phyloP scores from a whole-genome alignment of 2,329 filamentous ascomycete species.

The Penicillium sclerotiorum region DNA sequence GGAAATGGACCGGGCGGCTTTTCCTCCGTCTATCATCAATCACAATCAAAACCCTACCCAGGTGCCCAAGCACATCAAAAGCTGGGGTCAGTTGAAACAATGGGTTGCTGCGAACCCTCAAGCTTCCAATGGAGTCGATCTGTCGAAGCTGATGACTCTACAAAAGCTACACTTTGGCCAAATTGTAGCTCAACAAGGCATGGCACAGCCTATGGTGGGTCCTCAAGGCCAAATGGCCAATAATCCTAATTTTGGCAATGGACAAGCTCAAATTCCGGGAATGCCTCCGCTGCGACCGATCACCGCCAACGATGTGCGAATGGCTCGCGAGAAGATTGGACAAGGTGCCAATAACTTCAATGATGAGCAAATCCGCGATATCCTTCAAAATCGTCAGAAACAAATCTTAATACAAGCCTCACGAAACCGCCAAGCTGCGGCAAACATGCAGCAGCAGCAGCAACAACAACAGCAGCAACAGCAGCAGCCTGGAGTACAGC shows the following conservation, averaged over 20 bases:
- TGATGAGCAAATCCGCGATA: conserved; percentile 48
- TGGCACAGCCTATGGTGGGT: conserved; percentile 28
- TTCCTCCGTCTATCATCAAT: conserved; percentile 38
- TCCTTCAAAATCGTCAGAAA: conserved; percentile 41
- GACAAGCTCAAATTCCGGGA: conserved; percentile 29
- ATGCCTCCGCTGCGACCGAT: conserved; percentile 29
- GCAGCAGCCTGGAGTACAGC: conserved; percentile 27
- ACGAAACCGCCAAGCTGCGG: conserved; percentile 28
- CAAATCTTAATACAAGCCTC: conserved; percentile 34
- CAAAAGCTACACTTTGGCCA: conserved; percentile 51
- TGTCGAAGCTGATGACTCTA: conserved; percentile 43
- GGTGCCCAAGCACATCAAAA: conserved; percentile 55
- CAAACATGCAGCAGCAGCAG: too few species aligned
- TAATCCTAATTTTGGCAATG: conserved; percentile 29
- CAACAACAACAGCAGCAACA: conserved; percentile 14
- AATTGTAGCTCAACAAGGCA: conserved; percentile 32
- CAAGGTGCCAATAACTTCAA: conserved; percentile 35
- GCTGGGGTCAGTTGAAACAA: conserved; percentile 61
- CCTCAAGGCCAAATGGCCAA: conserved; percentile 33
- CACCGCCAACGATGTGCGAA: conserved; percentile 38
- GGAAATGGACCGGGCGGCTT: conserved; percentile 46
- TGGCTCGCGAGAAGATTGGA: conserved; percentile 40
- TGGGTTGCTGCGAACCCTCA: conserved; percentile 53
- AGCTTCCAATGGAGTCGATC: conserved; percentile 43
- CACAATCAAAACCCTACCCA: conserved; percentile 32